These are phyloP conservation scores for Aureobasidium sp. DNA, from an alignment of 2,329 filamentous ascomycete species.

Conservation along the genomic window DNA sequence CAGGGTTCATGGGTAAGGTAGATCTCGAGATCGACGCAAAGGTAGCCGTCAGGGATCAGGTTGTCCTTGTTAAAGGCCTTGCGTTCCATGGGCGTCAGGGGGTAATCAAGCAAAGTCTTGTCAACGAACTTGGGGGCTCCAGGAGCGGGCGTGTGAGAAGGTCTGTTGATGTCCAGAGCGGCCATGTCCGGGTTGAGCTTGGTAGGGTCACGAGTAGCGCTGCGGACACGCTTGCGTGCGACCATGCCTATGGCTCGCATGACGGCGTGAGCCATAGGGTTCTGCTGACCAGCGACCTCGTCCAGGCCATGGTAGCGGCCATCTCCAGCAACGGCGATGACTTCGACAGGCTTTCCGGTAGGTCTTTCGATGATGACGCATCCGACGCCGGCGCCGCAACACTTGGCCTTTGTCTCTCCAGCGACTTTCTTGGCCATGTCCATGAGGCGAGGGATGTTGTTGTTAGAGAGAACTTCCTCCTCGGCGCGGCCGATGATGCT, in stretches of 20 bases:
- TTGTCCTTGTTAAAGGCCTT: slow-evolving; percentile 58
- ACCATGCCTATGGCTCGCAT: slow-evolving; percentile 79
- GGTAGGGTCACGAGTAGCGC: slow-evolving; percentile 22
- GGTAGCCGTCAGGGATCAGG: slow-evolving; percentile 69
- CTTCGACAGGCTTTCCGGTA: slow-evolving; percentile 37
- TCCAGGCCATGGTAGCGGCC: slow-evolving; percentile 51
- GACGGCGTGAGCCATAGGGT: slow-evolving; percentile 71
- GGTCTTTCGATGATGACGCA: slow-evolving; percentile 66
- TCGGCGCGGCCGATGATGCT: slow-evolving; percentile 64
- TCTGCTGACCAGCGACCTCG: slow-evolving; percentile 30
- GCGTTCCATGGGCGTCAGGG: slow-evolving; percentile 61
- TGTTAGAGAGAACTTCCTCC: slow-evolving; percentile 52
- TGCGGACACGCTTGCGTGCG: slow-evolving; percentile 47
- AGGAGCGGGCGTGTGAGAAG: slow-evolving; percentile 25
- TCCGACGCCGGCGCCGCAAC: slow-evolving; percentile 63
- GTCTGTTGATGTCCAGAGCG: slow-evolving; percentile 23
- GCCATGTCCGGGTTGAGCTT: slow-evolving; percentile 27
- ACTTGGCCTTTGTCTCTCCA: slow-evolving; percentile 48
- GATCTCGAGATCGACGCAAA: slow-evolving; percentile 88
- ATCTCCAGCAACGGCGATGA: slow-evolving; percentile 71
- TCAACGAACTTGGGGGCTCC: slow-evolving; percentile 25
- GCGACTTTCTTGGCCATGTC: slow-evolving; percentile 61
- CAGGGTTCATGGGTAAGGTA: slow-evolving; percentile 96
- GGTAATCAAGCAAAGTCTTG: slow-evolving; percentile 61
- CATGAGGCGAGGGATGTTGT: slow-evolving; percentile 53